Conservation (phyloP, 129 eudicot genomes). For the Pseudognaphalium luteoalbum region DNA sequence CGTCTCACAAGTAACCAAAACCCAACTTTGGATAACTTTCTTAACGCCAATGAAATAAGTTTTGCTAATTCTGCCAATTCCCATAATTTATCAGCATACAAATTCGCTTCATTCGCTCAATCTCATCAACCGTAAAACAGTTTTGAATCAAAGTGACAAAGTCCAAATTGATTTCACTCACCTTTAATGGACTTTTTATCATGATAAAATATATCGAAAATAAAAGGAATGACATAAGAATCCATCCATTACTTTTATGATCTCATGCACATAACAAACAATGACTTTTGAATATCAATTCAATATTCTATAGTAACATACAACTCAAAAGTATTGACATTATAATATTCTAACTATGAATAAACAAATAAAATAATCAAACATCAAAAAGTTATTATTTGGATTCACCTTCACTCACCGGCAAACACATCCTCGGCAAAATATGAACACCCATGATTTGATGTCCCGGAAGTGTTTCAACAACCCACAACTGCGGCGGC, state of each 20-base stretch:
- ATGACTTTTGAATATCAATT: not conserved
- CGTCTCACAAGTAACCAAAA: no score
- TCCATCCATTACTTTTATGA: no score
- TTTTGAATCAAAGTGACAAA: no score
- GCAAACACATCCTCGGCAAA: slow-evolving; percentile 66
- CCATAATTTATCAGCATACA: no score
- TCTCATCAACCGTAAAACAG: not conserved
- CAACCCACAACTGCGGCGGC: slow-evolving; percentile 50
- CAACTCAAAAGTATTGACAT: not conserved
- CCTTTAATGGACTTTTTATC: not conserved
- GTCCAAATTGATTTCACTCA: not conserved
- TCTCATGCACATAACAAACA: not conserved
- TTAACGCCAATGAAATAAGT: not conserved
- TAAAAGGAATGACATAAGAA: not conserved
- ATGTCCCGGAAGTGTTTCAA: slow-evolving; percentile 54
- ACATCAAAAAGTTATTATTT: slow-evolving; percentile 25
- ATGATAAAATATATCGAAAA: not conserved
- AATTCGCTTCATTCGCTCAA: not conserved
- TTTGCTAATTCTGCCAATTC: no score
- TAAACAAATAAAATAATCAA: slow-evolving; percentile 29
- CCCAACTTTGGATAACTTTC: not conserved
- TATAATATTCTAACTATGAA: not conserved
- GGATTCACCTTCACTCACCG: slow-evolving; percentile 22
- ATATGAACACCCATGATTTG: slow-evolving; percentile 51
- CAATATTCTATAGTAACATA: not conserved